Conservation (phyloP, 345 rosid genomes). For the Heritiera fomes region DNA sequence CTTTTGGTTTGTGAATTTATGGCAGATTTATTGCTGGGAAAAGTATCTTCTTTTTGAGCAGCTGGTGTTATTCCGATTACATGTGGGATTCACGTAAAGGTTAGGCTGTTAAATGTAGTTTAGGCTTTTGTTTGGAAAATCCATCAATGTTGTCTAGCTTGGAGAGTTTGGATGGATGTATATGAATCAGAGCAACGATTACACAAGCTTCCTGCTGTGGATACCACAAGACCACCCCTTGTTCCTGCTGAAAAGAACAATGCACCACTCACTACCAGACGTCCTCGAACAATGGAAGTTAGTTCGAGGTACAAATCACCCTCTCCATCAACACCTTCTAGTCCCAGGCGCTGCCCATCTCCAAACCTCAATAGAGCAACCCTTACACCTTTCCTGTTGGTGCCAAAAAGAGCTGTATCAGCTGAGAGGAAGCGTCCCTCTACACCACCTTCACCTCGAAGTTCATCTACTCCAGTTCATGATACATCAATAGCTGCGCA, state of each 20-base stretch:
- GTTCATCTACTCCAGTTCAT: slow-evolving; percentile 71
- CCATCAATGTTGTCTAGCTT: slow-evolving; percentile 59
- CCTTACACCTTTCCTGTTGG: slow-evolving; percentile 48
- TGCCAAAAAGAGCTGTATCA: slow-evolving; percentile 70
- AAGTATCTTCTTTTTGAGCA: slow-evolving; percentile 45
- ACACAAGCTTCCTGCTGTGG: slow-evolving; percentile 50
- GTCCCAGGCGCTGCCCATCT: slow-evolving; percentile 65
- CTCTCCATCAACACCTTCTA: slow-evolving; percentile 47
- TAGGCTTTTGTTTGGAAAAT: slow-evolving; percentile 26
- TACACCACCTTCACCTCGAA: slow-evolving; percentile 66
- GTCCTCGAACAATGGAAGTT: slow-evolving; percentile 65
- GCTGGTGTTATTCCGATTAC: slow-evolving; percentile 34
- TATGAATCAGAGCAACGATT: slow-evolving; percentile 47
- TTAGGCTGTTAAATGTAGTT: slow-evolving; percentile 37
- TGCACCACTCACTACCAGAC: slow-evolving; percentile 47
- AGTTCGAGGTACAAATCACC: slow-evolving; percentile 91
- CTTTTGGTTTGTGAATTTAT: slow-evolving; percentile 42
- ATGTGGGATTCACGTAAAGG: slow-evolving; percentile 39
- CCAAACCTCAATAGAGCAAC: slow-evolving; percentile 66
- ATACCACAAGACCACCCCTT: slow-evolving; percentile 61
- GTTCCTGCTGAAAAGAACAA: slow-evolving; percentile 78
- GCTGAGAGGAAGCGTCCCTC: slow-evolving; percentile 90
- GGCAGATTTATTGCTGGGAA: slow-evolving; percentile 65
- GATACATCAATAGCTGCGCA: slow-evolving; percentile 55
- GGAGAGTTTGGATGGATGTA: slow-evolving; percentile 73